phyloP scores from a whole-genome alignment of 805 yeast species.

The Teunomyces cretensis region DNA sequence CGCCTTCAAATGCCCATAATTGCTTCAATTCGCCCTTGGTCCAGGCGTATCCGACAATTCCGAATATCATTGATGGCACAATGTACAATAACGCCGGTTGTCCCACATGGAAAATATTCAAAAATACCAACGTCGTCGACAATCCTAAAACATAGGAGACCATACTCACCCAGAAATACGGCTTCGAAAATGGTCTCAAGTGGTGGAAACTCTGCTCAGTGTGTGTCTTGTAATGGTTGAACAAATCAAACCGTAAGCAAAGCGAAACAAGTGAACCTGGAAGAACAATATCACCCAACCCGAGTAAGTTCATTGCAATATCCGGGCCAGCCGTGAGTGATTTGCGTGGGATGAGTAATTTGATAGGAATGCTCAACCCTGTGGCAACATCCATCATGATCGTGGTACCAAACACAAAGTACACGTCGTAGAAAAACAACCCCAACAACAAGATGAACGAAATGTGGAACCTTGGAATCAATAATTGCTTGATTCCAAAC shows the following conservation, averaged over 20 bases:
- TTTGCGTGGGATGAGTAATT: conserved; percentile 43
- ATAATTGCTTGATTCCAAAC: conserved; percentile 37
- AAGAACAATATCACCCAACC: conserved; percentile 65
- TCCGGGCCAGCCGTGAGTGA: conserved; percentile 6
- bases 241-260: conserved; percentile 55
- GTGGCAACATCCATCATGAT: conserved; percentile 66
- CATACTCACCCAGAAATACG: conserved; percentile 49
- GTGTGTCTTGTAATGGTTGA: conserved; percentile 18
- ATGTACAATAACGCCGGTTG: conserved; percentile 71
- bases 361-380: conserved; percentile 53
- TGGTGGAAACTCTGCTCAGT: conserved; percentile 35
- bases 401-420: conserved; percentile 63
- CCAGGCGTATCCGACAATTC: conserved; percentile 34
- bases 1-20: conserved; percentile 34
- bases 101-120: conserved; percentile 41
- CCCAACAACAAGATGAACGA: conserved; percentile 47
- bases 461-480: conserved; percentile 44
- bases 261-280: conserved; percentile 57
- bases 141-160: conserved; percentile 51
- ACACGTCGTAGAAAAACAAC: conserved; percentile 61
- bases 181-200: conserved; percentile 33
- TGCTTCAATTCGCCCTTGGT: conserved; percentile 40
- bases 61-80: conserved; percentile 46
- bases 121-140: conserved; percentile 38
- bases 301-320: conserved; percentile 42